Conservation (phyloP, 805 yeast species). For the Starmerella sirachaensis region DNA sequence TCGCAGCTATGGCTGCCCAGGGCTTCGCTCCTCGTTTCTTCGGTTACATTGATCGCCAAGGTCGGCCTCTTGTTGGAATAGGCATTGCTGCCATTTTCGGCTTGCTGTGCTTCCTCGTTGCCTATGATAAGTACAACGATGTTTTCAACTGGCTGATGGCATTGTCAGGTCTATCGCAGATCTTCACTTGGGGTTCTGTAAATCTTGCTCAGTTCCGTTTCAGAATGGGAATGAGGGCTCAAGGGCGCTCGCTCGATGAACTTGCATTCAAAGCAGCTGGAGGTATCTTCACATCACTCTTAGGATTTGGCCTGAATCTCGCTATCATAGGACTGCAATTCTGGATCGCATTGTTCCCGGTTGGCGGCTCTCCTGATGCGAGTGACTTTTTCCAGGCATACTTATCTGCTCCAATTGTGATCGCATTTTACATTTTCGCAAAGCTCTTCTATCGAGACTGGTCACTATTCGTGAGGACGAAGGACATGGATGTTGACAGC, state of each 20-base stretch:
- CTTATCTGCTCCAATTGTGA: conserved; percentile 36
- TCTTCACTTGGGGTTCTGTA: conserved; percentile 54
- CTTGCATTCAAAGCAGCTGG: conserved; percentile 49
- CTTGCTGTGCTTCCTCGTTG: conserved; percentile 45
- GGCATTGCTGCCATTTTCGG: conserved; percentile 43
- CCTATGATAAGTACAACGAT: conserved; percentile 39
- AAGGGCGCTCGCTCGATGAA: conserved; percentile 54
- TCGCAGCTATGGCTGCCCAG: conserved; percentile 53
- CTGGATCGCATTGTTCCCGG: conserved; percentile 63
- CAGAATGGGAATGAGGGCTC: conserved; percentile 48
- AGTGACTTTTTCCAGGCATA: conserved; percentile 48
- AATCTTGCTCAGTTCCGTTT: conserved; percentile 49
- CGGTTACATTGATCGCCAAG: conserved; percentile 60
- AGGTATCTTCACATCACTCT: conserved; percentile 51
- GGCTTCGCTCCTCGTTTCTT: conserved; percentile 46
- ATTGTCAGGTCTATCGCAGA: conserved; percentile 48
- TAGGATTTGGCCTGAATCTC: conserved; percentile 40
- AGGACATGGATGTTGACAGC: conserved; percentile 48
- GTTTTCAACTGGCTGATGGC: conserved; percentile 58
- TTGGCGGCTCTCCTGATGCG: too few species aligned
- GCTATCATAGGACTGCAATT: conserved; percentile 56
- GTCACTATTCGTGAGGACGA: conserved; percentile 33
- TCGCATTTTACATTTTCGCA: conserved; percentile 39
- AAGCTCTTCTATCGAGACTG: conserved; percentile 35
- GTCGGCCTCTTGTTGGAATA: conserved; percentile 56